phyloP scores from a whole-genome alignment of 345 rosid species.

The Hypericum androsaemum region DNA sequence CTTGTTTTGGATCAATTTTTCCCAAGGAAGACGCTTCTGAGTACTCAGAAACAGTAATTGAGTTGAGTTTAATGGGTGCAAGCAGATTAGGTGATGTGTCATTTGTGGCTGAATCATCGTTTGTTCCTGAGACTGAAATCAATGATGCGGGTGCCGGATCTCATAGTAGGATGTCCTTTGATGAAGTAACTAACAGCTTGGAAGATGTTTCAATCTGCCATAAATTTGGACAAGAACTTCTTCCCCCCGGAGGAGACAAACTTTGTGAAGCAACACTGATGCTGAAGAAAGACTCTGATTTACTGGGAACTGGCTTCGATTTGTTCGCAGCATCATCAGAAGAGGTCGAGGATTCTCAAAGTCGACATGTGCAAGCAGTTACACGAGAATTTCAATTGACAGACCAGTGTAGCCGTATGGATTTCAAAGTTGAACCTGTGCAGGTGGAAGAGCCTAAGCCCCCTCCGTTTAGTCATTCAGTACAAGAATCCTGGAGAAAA shows the following conservation, averaged over 20 bases:
- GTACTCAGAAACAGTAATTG: constrained; percentile 25
- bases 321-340: constrained; percentile 33
- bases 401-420: constrained; percentile 88
- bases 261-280: constrained; percentile 14
- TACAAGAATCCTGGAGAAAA: constrained; percentile 58
- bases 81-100: constrained; percentile 50
- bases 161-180: constrained; percentile 31
- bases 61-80: constrained; percentile 19
- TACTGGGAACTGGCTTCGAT: constrained; percentile 27
- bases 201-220: constrained; percentile 39
- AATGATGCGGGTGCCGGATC: constrained; percentile 35
- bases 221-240: constrained; percentile 19
- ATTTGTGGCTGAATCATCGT: constrained; percentile 73
- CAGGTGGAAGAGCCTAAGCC: constrained; percentile 18
- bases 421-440: constrained; percentile 34
- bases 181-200: constrained; percentile 26
- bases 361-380: constrained; percentile 23
- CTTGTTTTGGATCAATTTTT: constrained; percentile 20
- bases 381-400: constrained; percentile 40
- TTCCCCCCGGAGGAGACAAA: constrained; percentile 23
- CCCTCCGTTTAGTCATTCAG: constrained; percentile 23
- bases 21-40: constrained; percentile 22
- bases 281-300: constrained; percentile 26
- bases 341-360: constrained; percentile 36
- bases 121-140: constrained; percentile 71